phyloP scores from a whole-genome alignment of 805 yeast genomes.

The Komagataella kurtzmanii region DNA sequence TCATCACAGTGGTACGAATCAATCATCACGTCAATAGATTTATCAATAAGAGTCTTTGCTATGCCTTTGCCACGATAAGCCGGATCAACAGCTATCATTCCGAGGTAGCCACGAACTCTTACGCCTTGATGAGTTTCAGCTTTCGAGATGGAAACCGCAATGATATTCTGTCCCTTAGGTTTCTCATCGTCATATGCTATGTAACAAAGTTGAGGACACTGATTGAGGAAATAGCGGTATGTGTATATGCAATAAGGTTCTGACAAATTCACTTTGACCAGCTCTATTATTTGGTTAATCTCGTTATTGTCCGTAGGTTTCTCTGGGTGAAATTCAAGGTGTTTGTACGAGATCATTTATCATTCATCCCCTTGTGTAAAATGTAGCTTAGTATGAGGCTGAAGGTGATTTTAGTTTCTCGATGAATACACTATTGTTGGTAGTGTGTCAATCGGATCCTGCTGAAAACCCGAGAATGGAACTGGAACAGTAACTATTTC shows the following conservation, averaged over 20 bases:
- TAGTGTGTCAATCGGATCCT: too few species aligned
- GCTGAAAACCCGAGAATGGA: too few species aligned
- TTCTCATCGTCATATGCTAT: conserved; percentile 32
- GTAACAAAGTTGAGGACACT: conserved; percentile 81
- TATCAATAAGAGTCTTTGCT: conserved; percentile 57
- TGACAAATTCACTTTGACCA: conserved; percentile 64
- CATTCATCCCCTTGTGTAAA: neutral
- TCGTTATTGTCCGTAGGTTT: conserved; percentile 19
- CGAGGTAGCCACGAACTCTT: conserved; percentile 81
- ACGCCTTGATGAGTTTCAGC: conserved; percentile 63
- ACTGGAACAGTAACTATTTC: neutral
- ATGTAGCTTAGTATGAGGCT: neutral
- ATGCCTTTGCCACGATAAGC: conserved; percentile 66
- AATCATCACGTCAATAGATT: conserved; percentile 53
- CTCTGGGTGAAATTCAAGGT: conserved; percentile 1
- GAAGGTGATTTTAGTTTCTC: neutral
- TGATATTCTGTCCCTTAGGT: conserved; percentile 18
- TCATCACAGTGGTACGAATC: conserved; percentile 63
- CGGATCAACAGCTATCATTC: conserved; percentile 83
- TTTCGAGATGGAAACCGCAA: conserved; percentile 84
- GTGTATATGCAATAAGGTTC: conserved; percentile 95
- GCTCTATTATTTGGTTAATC: conserved; percentile 32
- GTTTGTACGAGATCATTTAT: neutral
- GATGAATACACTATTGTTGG: too few species aligned
- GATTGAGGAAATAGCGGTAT: conserved; percentile 76